These are phyloP conservation scores for Lolium rigidum DNA, from an alignment of 176 grass and related monocot genomes.

Conservation along the genomic window DNA sequence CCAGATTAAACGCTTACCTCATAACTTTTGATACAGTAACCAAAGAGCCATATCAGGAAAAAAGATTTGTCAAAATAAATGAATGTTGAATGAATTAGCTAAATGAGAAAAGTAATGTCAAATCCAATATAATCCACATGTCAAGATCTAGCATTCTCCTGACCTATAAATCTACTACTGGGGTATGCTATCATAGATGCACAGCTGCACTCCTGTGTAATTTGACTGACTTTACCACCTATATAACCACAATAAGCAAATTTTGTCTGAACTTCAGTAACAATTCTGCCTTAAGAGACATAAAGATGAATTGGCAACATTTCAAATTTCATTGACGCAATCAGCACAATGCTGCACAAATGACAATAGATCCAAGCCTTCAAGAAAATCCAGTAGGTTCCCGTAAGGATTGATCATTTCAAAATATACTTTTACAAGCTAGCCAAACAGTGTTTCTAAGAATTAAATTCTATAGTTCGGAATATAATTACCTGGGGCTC, in stretches of 20 bases:
- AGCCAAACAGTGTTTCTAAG: constrained; percentile 12
- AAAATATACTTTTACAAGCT: constrained; percentile 26
- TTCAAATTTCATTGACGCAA: background rate
- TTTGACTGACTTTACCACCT: constrained; percentile 9
- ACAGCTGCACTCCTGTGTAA: constrained; percentile 1
- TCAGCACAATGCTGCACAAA: constrained; percentile 3
- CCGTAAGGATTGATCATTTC: background rate
- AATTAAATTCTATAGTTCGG: constrained; percentile 10
- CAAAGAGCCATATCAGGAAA: constrained; percentile 10
- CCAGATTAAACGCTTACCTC: background rate
- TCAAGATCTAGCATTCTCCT: constrained; percentile 22
- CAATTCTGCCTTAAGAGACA: constrained; percentile 30
- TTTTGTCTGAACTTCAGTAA: background rate
- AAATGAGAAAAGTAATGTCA: background rate
- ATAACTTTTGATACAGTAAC: constrained; percentile 18
- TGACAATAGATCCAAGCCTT: constrained; percentile 14
- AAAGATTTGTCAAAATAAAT: background rate
- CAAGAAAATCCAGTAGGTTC: constrained; percentile 15
- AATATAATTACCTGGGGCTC: constrained; percentile 61
- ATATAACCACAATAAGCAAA: background rate
- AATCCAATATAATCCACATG: background rate
- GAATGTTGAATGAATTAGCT: constrained; percentile 14
- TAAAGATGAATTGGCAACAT: background rate
- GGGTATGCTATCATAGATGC: constrained; percentile 9
- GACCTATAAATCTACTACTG: constrained; percentile 5